Evolutionary conservation across 345 rosid genomes (phyloP), one percentile per base, ranked within the genome.

Genomic region (Eucalyptus caleyi): DNA sequence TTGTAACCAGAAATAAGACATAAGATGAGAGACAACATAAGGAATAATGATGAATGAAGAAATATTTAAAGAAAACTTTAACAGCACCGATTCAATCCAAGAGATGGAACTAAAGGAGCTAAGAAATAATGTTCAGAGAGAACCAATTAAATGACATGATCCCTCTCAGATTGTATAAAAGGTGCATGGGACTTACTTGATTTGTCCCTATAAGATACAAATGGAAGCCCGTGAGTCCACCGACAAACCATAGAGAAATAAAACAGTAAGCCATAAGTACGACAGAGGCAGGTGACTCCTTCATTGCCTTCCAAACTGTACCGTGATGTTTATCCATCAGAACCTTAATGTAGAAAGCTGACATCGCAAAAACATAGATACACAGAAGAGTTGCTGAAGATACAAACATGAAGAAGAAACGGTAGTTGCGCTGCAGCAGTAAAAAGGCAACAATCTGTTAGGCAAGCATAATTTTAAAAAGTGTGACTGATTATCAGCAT

Each of bases 201-300:
- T 98, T 98, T 53, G 98, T 94, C 90, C 95, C 94, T 32, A 97
- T 96, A 88, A 98, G 98, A 93, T 98, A 97, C 88, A 94, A 92
- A 92, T 98, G 99, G 92, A 97, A 97, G 87, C 98, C 99, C 13
- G 99, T 95, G 82, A 98, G 97, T 50, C 99, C 99, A 89, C 98
- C 97, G 86, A 98, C 99, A 93, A 97, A 97, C 99, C 99, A 98
- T 59, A 98, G 93, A 15, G 96, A 88, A 86, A 97, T 93, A 92
- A 97, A 98, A 93, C 98, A 95, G 90, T 97, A 97, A 81, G 90
- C 94, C 98, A 98, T 97, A 86, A 98, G 92, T 80, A 95, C 45
- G 30, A 97, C 97, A 77, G 99, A 95, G 85, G 96, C 95, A 86
- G 99, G 99, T 80, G 99, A 97, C 91, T 94, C 96, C 92, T 93